Evolutionary conservation across 176 grass and related monocot species (phyloP).

Genomic region (Oryza nivara): DNA sequence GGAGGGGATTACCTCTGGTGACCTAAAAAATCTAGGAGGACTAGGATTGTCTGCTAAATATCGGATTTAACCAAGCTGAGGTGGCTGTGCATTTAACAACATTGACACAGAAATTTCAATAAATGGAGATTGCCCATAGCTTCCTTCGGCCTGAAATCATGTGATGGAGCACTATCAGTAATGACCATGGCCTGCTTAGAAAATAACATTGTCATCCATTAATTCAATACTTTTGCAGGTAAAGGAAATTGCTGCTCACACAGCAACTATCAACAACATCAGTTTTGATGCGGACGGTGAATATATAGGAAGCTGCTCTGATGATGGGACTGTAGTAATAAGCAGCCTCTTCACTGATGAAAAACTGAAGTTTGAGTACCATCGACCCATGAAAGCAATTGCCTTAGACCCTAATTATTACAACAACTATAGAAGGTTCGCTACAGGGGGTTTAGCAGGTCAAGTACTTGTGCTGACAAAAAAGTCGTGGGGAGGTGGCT

Average conservation of each 20-base stretch:
- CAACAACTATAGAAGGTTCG: conserved; percentile 86
- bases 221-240: conserved; percentile 52
- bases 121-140: neutral
- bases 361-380: conserved; percentile 91
- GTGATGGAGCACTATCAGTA: neutral
- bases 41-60: neutral
- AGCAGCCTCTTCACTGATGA: conserved; percentile 93
- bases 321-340: conserved; percentile 88
- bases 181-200: neutral
- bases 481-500: conserved; percentile 80
- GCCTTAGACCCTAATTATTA: conserved; percentile 86
- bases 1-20: neutral
- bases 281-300: conserved; percentile 87
- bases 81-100: neutral
- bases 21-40: neutral
- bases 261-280: conserved; percentile 87
- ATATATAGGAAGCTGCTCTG: conserved; percentile 96
- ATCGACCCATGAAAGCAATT: conserved; percentile 96
- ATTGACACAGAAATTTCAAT: neutral
- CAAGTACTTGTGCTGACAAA: conserved; percentile 83
- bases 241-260: conserved; percentile 82
- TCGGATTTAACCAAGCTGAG: neutral
- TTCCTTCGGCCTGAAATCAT: conserved; percentile 2
- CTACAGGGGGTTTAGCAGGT: conserved; percentile 90
- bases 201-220: neutral